Base-by-base conservation (phyloP, 768 basidiomycete species). In the Flagelloscypha sp. region DNA sequence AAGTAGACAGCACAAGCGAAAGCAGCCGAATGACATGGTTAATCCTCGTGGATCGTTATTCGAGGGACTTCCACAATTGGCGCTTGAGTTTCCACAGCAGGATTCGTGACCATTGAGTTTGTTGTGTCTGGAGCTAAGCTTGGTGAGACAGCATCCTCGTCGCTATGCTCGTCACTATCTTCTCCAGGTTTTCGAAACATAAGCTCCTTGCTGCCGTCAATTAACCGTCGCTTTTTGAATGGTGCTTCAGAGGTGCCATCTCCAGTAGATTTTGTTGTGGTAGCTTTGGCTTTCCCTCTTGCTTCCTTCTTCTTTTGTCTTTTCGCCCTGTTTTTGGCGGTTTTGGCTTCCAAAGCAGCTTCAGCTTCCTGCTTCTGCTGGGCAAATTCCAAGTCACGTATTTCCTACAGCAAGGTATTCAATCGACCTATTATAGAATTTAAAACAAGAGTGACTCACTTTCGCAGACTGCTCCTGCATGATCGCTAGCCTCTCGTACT, bases 301-400 rank as follows among this genome's bases (percentile, higher is more conserved):
- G n/a, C n/a, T 44, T 73, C 82, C 56, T 93, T 98, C 67, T 89
- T 88, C 69, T 94, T 95, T 57, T 82, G 85, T 29, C 95, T 66
- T 56, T 86, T 97, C 11, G 86, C 85, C 13, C 95, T 74, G 56
- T 99, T 99, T 63, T 92, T 98, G 9, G 88, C 81, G 0, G 94
- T 97, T 64, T 92, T 95, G 2, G 82, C 79, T 30, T 94, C 81
- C 0, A 84, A 77, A 3, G 60, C 49, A 19, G 77, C 79, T 22
- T 86, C 80, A 18, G 79, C 71, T 41, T 80, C 83, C 28, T 66
- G 70, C 50, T 80, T 74, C 46, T 79, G 83, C 31, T 59, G 70
- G 48, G 84, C 80, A 47, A 93, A 95, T 32, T 84, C 92, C 7
- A 64, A 65, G 16, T 63, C 66, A 30, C 79, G 78, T 6, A 63